These are phyloP conservation scores for Bipolaris oryzae DNA, from an alignment of 2,329 filamentous ascomycete genomes.

Conservation along the genomic window DNA sequence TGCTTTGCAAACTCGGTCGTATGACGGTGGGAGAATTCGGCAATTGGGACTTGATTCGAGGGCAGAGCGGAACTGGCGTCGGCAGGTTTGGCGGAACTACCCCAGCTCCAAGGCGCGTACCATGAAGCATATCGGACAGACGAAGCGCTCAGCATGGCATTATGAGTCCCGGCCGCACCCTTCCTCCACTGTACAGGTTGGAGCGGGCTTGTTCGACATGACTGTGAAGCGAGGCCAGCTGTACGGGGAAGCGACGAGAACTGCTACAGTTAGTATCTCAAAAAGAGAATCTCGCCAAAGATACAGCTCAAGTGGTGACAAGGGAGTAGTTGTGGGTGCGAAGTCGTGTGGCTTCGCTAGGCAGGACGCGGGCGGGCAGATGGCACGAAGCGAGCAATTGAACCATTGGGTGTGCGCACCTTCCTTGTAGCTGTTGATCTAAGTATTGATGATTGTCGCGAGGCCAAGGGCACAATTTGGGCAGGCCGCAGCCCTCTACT, in stretches of 20 bases:
- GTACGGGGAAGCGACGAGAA: constrained; percentile 43
- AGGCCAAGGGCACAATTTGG: constrained; percentile 31
- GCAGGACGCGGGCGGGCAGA: constrained; percentile 16
- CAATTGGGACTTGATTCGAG: constrained; percentile 23
- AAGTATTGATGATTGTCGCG: constrained; percentile 28
- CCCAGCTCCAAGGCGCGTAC: constrained; percentile 47
- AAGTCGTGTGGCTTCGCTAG: constrained; percentile 4
- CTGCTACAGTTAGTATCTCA: constrained; percentile 27
- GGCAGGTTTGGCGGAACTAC: constrained; percentile 32
- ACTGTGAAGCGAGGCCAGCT: constrained; percentile 22
- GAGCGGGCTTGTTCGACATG: constrained; percentile 35
- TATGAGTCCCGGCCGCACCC: constrained; percentile 23
- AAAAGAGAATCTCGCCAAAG: not conserved
- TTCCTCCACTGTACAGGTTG: constrained; percentile 36
- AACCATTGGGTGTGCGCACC: constrained; percentile 32
- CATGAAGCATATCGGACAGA: constrained; percentile 41
- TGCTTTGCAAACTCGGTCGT: constrained; percentile 13
- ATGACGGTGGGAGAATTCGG: constrained; percentile 28
- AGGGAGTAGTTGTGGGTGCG: not conserved
- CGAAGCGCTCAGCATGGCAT: constrained; percentile 30
- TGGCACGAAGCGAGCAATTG: constrained; percentile 3
- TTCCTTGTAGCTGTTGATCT: constrained; percentile 39
- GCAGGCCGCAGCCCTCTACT: constrained; percentile 54
- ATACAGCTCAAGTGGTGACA: not conserved
- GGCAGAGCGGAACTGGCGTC: constrained; percentile 22